Evolutionary conservation across 805 yeast genomes (phyloP), one percentile per base, ranked within the genome.

Genomic region (Starmerella bombicola): DNA sequence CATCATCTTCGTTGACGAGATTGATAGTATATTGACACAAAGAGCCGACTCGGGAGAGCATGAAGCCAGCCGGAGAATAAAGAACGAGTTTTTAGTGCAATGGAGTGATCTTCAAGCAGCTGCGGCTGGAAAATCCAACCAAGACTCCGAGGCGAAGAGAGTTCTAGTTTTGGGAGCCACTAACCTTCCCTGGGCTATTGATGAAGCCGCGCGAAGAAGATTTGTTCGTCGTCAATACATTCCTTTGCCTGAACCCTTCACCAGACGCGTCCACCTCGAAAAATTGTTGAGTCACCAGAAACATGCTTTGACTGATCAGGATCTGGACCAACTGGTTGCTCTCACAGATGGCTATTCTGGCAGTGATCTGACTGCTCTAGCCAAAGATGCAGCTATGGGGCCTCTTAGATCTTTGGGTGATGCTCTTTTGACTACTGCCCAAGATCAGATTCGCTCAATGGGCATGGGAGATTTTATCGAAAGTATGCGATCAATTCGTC

Each of bases 381-480:
- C 96, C 1, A 91, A 86, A 60, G 96, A 88, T 58, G 93, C 95
- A 3, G 96, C 98, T 1, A 86, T 88, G 96, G 95, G 95, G 1
- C 97, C 98, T 1, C 65, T 91, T 28, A 69, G 98, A 48, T 79
- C 84, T 30, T 63, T 88, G 19, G 96, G 97, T 2, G 96, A 88
- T 44, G 76, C 78, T 34, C 69, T 88, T 41, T 66, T 88, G 48
- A 63, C 67, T 31, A 71, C 75, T 0, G 68, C 82, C 2, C 76
- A 83, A 26, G 82, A 79, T 40, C 75, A 74, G 44, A 85, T 88
- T 41, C 65, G 97, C 40, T 78, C 94, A 0, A 73, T 91, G 38
- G 66, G 68, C 18, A 61, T 84, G 37, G 64, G 64, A 7, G 98
- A 88, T 58, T 88, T 91, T 56, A 66, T 68, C 42, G 73, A 66